Percentiles rank a stretch among this genome's conserved stretches.
Conservation (phyloP, 2,329 filamentous ascomycete species). For the Magnaporthiopsis rhizophila region DNA sequence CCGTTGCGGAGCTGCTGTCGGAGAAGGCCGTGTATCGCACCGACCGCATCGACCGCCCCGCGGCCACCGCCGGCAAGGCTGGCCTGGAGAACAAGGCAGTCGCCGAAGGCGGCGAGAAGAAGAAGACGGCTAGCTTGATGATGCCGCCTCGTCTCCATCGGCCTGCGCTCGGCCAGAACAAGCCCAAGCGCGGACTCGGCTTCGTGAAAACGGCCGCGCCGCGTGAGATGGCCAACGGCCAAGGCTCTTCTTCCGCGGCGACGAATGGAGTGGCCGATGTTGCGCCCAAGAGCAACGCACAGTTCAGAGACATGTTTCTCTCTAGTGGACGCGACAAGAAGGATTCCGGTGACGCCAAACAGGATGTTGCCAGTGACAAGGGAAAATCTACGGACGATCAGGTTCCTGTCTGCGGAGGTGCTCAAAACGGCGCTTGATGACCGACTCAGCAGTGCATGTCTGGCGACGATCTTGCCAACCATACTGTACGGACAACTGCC, state of each 20-base stretch:
- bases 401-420: not conserved
- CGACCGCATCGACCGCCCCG: slow-evolving; percentile 31
- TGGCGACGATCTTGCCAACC: not conserved
- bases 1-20: slow-evolving; percentile 45
- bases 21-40: slow-evolving; percentile 37
- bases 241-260: slow-evolving; percentile 10
- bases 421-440: not conserved
- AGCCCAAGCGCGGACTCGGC: slow-evolving; percentile 22
- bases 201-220: slow-evolving; percentile 16
- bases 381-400: slow-evolving; percentile 10
- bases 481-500: not conserved
- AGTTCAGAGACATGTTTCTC: slow-evolving; percentile 24
- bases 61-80: slow-evolving; percentile 32
- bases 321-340: slow-evolving; percentile 8
- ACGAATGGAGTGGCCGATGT: slow-evolving; percentile 16
- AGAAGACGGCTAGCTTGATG: not conserved
- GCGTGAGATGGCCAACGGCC: slow-evolving; percentile 12
- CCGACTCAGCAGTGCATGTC: not conserved
- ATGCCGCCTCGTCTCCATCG: slow-evolving; percentile 7
- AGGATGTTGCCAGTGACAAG: slow-evolving; percentile 2
- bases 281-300: slow-evolving; percentile 22
- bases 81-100: slow-evolving; percentile 25
- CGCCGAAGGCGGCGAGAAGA: slow-evolving; percentile 23
- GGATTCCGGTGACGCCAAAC: slow-evolving; percentile 1
- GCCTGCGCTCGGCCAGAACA: slow-evolving; percentile 15